Base-by-base conservation (phyloP, 139 green algal genomes). In the Deuterostichococcus epilithicus region DNA sequence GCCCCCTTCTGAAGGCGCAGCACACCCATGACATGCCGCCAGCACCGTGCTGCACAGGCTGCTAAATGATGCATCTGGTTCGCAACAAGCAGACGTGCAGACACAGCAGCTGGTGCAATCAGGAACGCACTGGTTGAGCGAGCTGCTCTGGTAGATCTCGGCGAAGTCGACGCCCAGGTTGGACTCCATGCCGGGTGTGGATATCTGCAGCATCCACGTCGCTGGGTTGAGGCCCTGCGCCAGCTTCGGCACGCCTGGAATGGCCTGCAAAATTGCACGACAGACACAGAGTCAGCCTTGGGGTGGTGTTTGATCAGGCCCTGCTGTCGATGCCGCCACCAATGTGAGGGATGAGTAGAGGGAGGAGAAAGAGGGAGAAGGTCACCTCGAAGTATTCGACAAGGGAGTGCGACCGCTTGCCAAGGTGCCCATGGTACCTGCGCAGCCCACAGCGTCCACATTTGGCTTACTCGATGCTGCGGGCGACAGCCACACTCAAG, bases 121-220 rank as follows among this genome's bases (percentile, higher is more conserved):
- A 13, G 42, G 8, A 13, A 63, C 38, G 35, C 45, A 82, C 78
- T 73, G 52, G 65, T 75, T 75, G 2, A 78, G 65, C 1, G 25
- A 20, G 73, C 78, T 82, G n/a, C 68, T 39, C 45, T 44, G 37
- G 58, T 77, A 83, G 34, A 69, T 47, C 68, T 83, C 47, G 34
- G 63, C 73, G 67, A 83, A 83, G 74, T 83, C 76, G 23, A 80
- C 69, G 33, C 79, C 79, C 22, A 83, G 76, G 74, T 38, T 75
- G 44, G 67, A 37, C 79, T 83, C 79, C 79, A 83, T 83, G 58
- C 68, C 79, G 13, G 74, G 69, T 15, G 79, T 83, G 58, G 47
- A 74, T 1, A 83, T 67, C 60, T 80, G 75, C 32, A 95, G 82
- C 90, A 95, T 94, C 91, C 91, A 95, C 13, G 88, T 94, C 63